Evolutionary conservation across 129 eudicot species (phyloP).

Genomic region (Glebionis coronaria): DNA sequence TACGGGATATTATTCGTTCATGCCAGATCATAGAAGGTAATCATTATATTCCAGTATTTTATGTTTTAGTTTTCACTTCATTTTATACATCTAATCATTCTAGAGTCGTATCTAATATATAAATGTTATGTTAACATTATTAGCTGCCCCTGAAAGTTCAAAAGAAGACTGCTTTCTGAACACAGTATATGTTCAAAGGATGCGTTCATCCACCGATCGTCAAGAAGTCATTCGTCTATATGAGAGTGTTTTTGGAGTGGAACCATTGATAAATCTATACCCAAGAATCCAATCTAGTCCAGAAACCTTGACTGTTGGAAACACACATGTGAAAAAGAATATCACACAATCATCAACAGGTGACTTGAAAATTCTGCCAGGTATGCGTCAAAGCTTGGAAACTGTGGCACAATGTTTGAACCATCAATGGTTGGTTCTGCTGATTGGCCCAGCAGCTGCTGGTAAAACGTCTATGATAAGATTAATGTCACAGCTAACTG

Average conservation of each 20-base stretch:
- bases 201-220: conserved; percentile 85
- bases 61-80: background rate
- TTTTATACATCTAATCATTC: conserved; percentile 2
- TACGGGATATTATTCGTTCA: conserved; percentile 87
- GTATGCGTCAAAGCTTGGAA: conserved; percentile 64
- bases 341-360: conserved; percentile 36
- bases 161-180: conserved; percentile 67
- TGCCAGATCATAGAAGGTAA: conserved; percentile 77
- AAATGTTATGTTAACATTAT: conserved; percentile 1
- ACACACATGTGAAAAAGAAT: conserved; percentile 47
- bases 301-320: conserved; percentile 51
- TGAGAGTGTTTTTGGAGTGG: conserved; percentile 53
- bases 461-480: conserved; percentile 92
- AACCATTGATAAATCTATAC: conserved; percentile 51
- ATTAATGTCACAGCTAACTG: conserved; percentile 72
- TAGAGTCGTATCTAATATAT: background rate
- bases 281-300: conserved; percentile 68
- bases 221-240: conserved; percentile 56
- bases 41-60: background rate
- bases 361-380: conserved; percentile 72
- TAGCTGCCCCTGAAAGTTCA: conserved; percentile 64
- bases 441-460: conserved; percentile 89
- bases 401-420: conserved; percentile 69
- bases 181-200: conserved; percentile 84
- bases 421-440: conserved; percentile 80